Evolutionary conservation across 2,329 filamentous ascomycete genomes (phyloP), one percentile per base, ranked within the genome.

Genomic region (Metarhizium sp.): DNA sequence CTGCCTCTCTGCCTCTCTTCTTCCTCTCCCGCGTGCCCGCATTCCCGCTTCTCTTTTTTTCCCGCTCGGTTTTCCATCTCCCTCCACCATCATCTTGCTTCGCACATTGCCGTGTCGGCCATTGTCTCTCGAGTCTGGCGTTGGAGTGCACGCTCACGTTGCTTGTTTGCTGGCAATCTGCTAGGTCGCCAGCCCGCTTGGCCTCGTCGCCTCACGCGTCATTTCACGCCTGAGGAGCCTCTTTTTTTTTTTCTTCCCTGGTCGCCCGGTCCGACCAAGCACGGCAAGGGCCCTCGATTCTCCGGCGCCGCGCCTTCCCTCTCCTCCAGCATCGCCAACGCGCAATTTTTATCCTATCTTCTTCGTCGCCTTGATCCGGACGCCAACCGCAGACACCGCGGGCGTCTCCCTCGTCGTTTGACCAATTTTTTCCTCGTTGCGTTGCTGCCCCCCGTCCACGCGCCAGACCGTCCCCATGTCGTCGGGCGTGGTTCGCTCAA

Each of bases 401-500:
- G 18, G 36, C 38, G 48, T 29, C 34, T 51, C 43, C n/a, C n/a
- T 36, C 25, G 29, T 18, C 32, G 25, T 36, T 25, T 47, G 29
- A 18, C 29, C 42, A 13, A 46, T 7, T 6, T 45, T 51, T 43
- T 6, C 14, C 34, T 16, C 48, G 2, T 52, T 42, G 13, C 52
- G 13, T 50, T 38, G 51, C 48, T 29, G 50, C 48, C 40, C 25
- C 18, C 49, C 20, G 25, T 54, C 51, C 18, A 38, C 51, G 20
- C 43, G 32, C 34, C 49, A 49, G 49, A 49, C 45, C 40, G 45
- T 48, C 30, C 20, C 25, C 63, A 79, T 79, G 77, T 72, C 76
- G 51, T 70, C 76, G 55, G 73, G 66, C 62, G 67, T 78, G 60
- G 75, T 79, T 64, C 78, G 80, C 69, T 78, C 78, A 63, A 83